These are phyloP conservation scores for Mycena vulgaris DNA, from an alignment of 768 basidiomycete genomes.

Conservation along the genomic window DNA sequence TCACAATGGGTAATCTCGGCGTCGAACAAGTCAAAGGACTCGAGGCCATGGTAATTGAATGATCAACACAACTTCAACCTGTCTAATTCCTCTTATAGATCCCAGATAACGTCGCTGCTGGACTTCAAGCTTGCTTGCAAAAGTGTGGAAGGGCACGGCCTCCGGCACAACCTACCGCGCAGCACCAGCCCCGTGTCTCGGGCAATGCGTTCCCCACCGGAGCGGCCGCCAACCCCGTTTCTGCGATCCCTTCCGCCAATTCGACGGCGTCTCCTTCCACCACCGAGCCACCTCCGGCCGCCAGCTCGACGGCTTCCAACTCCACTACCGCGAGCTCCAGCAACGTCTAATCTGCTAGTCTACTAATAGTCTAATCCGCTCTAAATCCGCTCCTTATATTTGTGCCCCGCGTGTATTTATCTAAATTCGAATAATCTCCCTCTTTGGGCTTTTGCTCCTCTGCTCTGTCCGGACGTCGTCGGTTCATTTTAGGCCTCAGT, in stretches of 20 bases:
- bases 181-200: conserved; percentile 32
- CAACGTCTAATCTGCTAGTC: too few species aligned
- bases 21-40: conserved; percentile 30
- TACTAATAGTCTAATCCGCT: too few species aligned
- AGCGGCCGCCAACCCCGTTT: background rate
- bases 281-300: background rate
- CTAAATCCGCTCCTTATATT: too few species aligned
- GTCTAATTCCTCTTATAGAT: conserved; percentile 3
- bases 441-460: too few species aligned
- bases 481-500: too few species aligned
- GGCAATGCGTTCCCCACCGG: conserved; percentile 34
- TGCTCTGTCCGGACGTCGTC: too few species aligned
- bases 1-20: conserved; percentile 26
- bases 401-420: background rate
- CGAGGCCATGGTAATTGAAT: conserved; percentile 20
- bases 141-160: conserved; percentile 36
- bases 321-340: background rate
- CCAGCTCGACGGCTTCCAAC: background rate
- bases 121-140: conserved; percentile 33
- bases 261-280: background rate
- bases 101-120: conserved; percentile 36
- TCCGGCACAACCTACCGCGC: conserved; percentile 30
- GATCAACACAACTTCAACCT: background rate
- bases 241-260: background rate
- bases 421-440: too few species aligned